phyloP scores from a whole-genome alignment of 345 rosid genomes.

The Mangifera indica region DNA sequence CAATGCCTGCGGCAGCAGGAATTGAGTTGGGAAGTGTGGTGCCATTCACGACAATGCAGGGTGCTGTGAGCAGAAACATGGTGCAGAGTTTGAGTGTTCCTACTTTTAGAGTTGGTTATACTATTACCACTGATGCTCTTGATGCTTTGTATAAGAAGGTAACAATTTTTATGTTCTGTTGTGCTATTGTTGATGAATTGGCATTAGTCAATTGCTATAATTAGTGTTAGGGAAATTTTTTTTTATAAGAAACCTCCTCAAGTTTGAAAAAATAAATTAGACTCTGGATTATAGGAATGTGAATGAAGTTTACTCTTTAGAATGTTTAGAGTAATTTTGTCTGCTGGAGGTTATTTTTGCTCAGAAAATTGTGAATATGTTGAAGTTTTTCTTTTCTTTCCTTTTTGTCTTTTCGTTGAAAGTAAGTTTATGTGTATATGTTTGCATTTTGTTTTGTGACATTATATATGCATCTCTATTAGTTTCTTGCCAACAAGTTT shows the following conservation, averaged over 20 bases:
- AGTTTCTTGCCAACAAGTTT: no score
- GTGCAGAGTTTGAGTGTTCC: constrained; percentile 83
- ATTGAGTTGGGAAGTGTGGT: constrained; percentile 60
- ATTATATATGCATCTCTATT: no score
- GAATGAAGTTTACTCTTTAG: background rate
- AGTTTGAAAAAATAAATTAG: no score
- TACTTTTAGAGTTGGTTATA: constrained; percentile 85
- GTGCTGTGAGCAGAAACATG: constrained; percentile 84
- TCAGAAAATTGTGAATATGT: background rate
- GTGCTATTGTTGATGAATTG: background rate
- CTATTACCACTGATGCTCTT: constrained; percentile 73
- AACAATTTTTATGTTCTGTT: background rate
- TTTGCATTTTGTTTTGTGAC: no score
- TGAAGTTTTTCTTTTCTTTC: background rate
- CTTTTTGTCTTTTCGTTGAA: no score
- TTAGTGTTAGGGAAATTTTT: background rate
- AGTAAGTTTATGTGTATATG: no score
- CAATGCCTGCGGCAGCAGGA: constrained; percentile 23
- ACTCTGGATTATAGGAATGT: background rate
- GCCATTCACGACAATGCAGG: constrained; percentile 90
- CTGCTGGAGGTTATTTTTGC: background rate
- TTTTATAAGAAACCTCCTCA: no score
- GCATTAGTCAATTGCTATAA: background rate
- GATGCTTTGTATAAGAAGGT: constrained; percentile 94
- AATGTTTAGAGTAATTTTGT: no score